Base-by-base conservation (phyloP, 2,329 filamentous ascomycete species). In the Didymosphaeria variabile region DNA sequence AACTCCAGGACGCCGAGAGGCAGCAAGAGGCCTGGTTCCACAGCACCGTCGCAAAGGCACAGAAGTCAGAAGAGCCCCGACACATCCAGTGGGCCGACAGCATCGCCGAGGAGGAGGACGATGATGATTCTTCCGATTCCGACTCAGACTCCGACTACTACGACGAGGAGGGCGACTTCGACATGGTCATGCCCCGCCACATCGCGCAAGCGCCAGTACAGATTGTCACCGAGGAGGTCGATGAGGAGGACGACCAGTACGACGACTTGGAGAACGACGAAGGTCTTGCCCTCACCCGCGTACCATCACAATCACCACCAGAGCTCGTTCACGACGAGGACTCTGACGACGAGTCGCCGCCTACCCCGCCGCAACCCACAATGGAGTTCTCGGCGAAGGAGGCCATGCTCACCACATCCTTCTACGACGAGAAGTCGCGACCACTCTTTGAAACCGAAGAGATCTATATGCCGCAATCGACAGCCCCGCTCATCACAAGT, bases 21-120 rank as follows among this genome's bases (percentile, higher is more conserved):
- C 93, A 97, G 80, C 95, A 98, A 82, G 94, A 98, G 82, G 90
- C 88, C 69, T 97, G 94, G 94, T 98, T 97, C 90, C 96, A 97
- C 87, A 91, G 93, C 80, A 95, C 93, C 64, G 92, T 97, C 80
- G 90, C 88, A 78, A 91, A 90, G 74, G 91, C 91, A 70, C 84
- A 85, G 77, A 85, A 80, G 75, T 69, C 78, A 32, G 84, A 90
- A 69, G 86, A 91, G 69, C 77, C 83, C 65, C 87, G 87, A 78
- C 92, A 92, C 82, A 88, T 97, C 71, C 91, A 94, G 84, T 97
- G 93, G 92, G 91, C 92, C 74, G 92, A 96, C 79, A 85, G 87
- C 58, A 86, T 94, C 65, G 85, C 87, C 62, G 91, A 94, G 79
- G 90, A 92, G 76, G 88, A 92, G 63, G 90, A 93, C 67, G 89